phyloP scores from a whole-genome alignment of 257 asterid genomes.

The Solanum bukasovii region DNA sequence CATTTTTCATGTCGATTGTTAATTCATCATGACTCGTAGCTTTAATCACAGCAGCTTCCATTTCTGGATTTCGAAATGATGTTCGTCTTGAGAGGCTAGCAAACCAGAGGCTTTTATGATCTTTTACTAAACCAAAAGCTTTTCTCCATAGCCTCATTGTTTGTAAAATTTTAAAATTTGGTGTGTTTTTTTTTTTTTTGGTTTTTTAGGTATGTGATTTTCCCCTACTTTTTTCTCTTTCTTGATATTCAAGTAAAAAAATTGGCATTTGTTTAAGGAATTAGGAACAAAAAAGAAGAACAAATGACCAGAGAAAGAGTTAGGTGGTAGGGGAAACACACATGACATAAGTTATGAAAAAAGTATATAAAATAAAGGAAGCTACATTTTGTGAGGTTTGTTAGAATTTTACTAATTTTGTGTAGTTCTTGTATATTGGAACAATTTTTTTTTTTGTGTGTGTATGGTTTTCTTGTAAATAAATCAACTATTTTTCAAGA shows the following conservation, averaged over 20 bases:
- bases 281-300: not conserved
- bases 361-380: not conserved
- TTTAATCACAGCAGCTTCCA: slow-evolving; percentile 61
- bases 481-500: not conserved
- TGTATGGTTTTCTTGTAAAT: not conserved
- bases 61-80: slow-evolving; percentile 66
- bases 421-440: not conserved
- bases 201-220: not conserved
- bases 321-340: not conserved
- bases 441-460: not conserved
- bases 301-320: not conserved
- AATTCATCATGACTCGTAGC: slow-evolving; percentile 61
- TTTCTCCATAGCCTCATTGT: slow-evolving; percentile 71
- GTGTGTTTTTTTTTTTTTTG: not conserved
- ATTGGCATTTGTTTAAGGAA: not conserved
- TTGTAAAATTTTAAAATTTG: not conserved
- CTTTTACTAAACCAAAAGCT: slow-evolving; percentile 61
- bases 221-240: not conserved
- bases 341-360: not conserved
- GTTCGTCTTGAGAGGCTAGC: slow-evolving; percentile 49
- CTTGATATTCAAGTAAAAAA: not conserved
- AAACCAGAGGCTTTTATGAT: slow-evolving; percentile 55
- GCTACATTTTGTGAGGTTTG: not conserved
- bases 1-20: slow-evolving; percentile 25
- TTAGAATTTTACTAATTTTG: not conserved